Percentiles rank a stretch among this genome's conserved stretches.
Conservation (phyloP, 768 basidiomycete species). For the Kwoniella dendrophila region DNA sequence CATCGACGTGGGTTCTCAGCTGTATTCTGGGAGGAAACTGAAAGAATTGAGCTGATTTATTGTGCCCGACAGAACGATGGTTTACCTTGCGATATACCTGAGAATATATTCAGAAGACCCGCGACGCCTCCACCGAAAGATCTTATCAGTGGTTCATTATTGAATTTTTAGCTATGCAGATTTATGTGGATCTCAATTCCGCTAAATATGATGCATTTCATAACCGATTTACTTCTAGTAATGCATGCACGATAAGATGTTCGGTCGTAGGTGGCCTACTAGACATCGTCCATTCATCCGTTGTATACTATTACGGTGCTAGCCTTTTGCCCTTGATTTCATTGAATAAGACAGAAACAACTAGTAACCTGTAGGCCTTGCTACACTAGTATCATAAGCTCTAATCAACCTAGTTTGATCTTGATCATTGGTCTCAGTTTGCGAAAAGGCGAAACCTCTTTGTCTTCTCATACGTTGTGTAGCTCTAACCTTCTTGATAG, state of each 20-base stretch:
- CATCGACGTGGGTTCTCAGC: slow-evolving; percentile 45
- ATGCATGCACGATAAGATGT: too few relatives aligned
- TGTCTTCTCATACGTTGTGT: slow-evolving; percentile 95
- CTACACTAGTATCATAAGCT: slow-evolving; percentile 58
- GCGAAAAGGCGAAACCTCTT: slow-evolving; percentile 96
- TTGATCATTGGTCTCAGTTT: slow-evolving; percentile 84
- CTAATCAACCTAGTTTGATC: slow-evolving; percentile 68
- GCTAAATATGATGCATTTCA: neutral
- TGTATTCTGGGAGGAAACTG: neutral
- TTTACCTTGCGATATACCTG: slow-evolving; percentile 36
- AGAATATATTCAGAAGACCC: slow-evolving; percentile 2
- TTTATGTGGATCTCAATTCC: neutral
- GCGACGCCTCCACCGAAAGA: neutral
- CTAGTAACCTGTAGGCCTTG: slow-evolving; percentile 54
- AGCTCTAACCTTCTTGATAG: slow-evolving; percentile 99
- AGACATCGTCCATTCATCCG: too few relatives aligned
- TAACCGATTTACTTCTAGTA: too few relatives aligned
- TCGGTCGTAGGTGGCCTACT: too few relatives aligned
- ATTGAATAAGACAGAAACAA: neutral
- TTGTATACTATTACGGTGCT: too few relatives aligned
- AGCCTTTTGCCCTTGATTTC: neutral
- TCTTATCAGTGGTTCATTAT: neutral
- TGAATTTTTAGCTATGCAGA: neutral
- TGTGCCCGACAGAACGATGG: slow-evolving; percentile 27
- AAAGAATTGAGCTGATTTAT: neutral